phyloP scores from a whole-genome alignment of 208 protist genomes.

The Wallacemonas sp. region DNA sequence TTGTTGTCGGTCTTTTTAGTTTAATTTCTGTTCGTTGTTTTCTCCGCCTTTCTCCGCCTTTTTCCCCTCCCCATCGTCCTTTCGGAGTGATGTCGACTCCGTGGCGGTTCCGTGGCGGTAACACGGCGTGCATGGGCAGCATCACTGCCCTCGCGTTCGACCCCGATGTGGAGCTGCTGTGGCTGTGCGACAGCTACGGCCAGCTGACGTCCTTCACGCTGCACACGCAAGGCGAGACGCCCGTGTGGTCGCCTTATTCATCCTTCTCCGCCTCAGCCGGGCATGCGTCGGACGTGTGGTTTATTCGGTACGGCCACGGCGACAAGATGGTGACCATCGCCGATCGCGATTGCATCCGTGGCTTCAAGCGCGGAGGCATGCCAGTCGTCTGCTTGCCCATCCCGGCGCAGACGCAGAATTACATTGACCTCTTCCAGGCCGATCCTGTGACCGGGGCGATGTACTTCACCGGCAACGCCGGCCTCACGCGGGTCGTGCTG shows the following conservation, averaged over 20 bases:
- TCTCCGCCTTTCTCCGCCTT: background rate
- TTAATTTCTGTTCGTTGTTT: too few species aligned
- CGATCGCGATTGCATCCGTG: constrained; percentile 75
- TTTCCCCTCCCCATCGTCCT: constrained; percentile 8
- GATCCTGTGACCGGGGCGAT: constrained; percentile 64
- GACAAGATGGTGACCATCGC: constrained; percentile 80
- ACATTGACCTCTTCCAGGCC: constrained; percentile 82
- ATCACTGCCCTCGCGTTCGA: constrained; percentile 89
- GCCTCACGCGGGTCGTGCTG: constrained; percentile 71
- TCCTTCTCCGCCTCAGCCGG: constrained; percentile 75
- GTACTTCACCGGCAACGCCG: constrained; percentile 83
- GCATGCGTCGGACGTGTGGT: constrained; percentile 64
- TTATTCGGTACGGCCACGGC: constrained; percentile 44
- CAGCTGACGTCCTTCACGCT: constrained; percentile 79
- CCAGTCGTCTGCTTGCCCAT: constrained; percentile 59
- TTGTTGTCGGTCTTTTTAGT: constrained; percentile 14
- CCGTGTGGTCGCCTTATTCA: constrained; percentile 76
- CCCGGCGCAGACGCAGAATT: constrained; percentile 63
- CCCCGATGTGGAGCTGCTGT: constrained; percentile 84
- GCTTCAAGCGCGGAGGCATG: constrained; percentile 81
- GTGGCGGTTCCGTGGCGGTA: constrained; percentile 76
- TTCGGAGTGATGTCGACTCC: constrained; percentile 35
- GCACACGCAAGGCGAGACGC: constrained; percentile 56
- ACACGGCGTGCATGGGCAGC: constrained; percentile 56
- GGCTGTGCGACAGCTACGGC: constrained; percentile 81